Conservation (phyloP, 805 yeast species). For the Candida broadrunensis region DNA sequence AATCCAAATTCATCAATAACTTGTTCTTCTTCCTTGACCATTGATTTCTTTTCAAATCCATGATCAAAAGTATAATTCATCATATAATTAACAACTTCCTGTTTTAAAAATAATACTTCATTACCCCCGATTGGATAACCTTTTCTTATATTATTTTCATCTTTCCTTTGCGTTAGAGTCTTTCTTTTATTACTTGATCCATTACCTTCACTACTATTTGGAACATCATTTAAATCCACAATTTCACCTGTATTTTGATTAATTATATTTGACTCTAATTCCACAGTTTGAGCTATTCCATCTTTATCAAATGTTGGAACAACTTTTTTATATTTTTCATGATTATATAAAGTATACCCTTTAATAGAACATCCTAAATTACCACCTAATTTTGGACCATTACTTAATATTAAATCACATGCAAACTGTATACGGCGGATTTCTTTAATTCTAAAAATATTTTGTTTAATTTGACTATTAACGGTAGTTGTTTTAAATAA, state of each 20-base stretch:
- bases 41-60: constrained; percentile 8
- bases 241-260: constrained; percentile 44
- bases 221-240: constrained; percentile 31
- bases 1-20: constrained; percentile 3
- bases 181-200: constrained; percentile 23
- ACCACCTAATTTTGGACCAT: constrained; percentile 34
- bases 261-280: constrained; percentile 38
- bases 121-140: constrained; percentile 23
- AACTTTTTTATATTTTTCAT: constrained; percentile 45
- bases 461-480: constrained; percentile 6
- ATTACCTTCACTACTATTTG: background rate
- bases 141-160: constrained; percentile 28
- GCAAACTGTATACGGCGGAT: constrained; percentile 61
- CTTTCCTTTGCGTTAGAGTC: constrained; percentile 34
- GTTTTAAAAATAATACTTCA: constrained; percentile 21
- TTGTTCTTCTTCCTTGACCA: constrained; percentile 6
- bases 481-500: constrained; percentile 14
- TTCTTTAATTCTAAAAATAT: constrained; percentile 55
- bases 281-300: constrained; percentile 45
- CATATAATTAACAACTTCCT: constrained; percentile 24
- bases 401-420: constrained; percentile 57
- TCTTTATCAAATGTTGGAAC: constrained; percentile 11
- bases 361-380: constrained; percentile 58
- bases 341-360: constrained; percentile 65
- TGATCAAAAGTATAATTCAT: constrained; percentile 35